A percentile compares a stretch with the other conserved stretches of the same genome.
Evolutionary conservation across 768 basidiomycete genomes (phyloP).

Genomic region (Termitomyces sp.): DNA sequence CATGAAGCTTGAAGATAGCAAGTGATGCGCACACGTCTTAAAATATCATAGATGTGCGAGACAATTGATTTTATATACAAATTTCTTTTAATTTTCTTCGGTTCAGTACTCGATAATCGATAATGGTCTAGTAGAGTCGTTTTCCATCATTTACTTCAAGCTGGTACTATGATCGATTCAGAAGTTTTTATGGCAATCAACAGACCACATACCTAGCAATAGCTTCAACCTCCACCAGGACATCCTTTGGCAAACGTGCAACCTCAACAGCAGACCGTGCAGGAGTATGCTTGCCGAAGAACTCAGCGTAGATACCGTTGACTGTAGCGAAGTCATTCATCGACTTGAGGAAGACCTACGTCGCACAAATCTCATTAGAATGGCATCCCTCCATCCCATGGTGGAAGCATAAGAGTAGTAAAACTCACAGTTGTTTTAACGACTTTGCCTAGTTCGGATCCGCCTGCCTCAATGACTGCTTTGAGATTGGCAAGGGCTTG

Average conservation of each 20-base stretch:
- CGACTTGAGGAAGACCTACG: slow-evolving; percentile 83
- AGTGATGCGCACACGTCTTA: not conserved
- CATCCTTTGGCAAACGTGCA: slow-evolving; percentile 82
- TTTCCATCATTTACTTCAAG: slow-evolving; percentile 23
- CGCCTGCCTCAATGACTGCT: slow-evolving; percentile 77
- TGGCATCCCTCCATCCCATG: not conserved
- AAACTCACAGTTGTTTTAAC: slow-evolving; percentile 83
- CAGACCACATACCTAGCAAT: slow-evolving; percentile 59
- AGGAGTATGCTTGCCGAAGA: slow-evolving; percentile 90
- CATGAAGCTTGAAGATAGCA: not conserved
- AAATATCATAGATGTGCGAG: not conserved
- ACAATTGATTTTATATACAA: slow-evolving; percentile 4
- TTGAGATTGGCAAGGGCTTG: slow-evolving; percentile 86
- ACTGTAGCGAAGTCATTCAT: slow-evolving; percentile 88
- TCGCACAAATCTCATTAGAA: not conserved
- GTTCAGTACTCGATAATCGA: not conserved
- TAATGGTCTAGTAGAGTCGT: not conserved
- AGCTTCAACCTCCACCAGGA: slow-evolving; percentile 88
- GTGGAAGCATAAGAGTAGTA: not conserved
- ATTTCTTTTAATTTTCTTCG: slow-evolving; percentile 2
- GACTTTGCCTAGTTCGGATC: slow-evolving; percentile 72
- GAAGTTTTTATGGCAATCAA: not conserved
- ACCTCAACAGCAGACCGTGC: slow-evolving; percentile 93
- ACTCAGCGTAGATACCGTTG: slow-evolving; percentile 75
- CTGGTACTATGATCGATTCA: slow-evolving; percentile 14